Base-by-base conservation (phyloP, 495 filamentous ascomycete species). In the Neurospora sp. region DNA sequence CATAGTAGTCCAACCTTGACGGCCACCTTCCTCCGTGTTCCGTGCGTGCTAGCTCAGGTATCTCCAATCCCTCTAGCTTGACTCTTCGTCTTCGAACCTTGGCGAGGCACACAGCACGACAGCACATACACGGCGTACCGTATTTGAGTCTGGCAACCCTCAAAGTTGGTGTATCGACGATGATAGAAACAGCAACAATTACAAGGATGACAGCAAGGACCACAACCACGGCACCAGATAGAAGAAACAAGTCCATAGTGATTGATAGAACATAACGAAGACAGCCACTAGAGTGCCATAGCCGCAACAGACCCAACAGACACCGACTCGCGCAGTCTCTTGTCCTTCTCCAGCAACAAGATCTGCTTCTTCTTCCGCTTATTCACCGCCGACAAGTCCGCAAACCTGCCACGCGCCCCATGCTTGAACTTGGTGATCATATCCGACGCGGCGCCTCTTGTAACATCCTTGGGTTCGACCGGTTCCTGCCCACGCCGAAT, bases 401-500 rank as follows among this genome's bases (percentile, higher is more conserved):
- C 82, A 76, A 91, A 95, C 44, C 88, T 86, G 12, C 92, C 91
- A 76, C 89, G 89, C 11, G 92, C 92, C 0, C 96, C 96, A 79
- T 93, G 90, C 76, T 90, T 93, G 73, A 97, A 76, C 78, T 97
- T 97, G 2, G 92, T 96, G 74, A 98, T 97, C 88, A 97, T 93
- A 83, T 99, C 96, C 23, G 86, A 87, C 40, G 96, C 96, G 77
- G 89, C 88, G 1, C 96, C 96, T 72, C 93, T 93, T 5, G 89
- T 96, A 54, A 97, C 73, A 39, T 88, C 85, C 1, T 78, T 79
- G 1, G 81, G 46, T n/a, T 74, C 84, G 20, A 96, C 78, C 69
- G 85, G 82, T n/a, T 89, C 85, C 1, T 88, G 79, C 11, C 85
- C 81, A 1, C 84, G 81, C 5, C 89, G 83, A 6, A 91, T 76